A percentile compares a stretch with the other conserved stretches of the same genome.
phyloP scores from a whole-genome alignment of 1,284 basidiomycete genomes.

The Ustilago esculenta region DNA sequence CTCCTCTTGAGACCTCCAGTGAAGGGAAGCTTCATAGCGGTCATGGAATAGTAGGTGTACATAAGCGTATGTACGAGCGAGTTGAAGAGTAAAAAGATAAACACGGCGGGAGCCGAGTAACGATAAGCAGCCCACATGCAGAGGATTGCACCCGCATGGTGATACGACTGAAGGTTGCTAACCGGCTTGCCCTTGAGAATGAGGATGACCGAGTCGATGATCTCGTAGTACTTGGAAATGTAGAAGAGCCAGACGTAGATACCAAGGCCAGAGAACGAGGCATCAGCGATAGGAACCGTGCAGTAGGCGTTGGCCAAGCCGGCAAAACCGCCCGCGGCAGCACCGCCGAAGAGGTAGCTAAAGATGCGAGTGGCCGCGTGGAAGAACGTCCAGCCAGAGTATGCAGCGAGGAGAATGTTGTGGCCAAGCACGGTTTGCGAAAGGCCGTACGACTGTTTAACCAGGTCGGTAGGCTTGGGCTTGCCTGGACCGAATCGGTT shows the following conservation, averaged over 20 bases:
- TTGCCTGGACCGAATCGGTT: conserved; percentile 42
- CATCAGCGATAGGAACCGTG: conserved; percentile 60
- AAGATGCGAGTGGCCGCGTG: conserved; percentile 38
- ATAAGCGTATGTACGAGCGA: conserved; percentile 49
- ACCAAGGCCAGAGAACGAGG: conserved; percentile 55
- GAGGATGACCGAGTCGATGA: conserved; percentile 66
- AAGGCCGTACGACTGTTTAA: conserved; percentile 46
- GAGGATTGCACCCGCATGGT: conserved; percentile 61
- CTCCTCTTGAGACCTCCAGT: conserved; percentile 62
- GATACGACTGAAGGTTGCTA: conserved; percentile 57
- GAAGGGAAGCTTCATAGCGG: conserved; percentile 62
- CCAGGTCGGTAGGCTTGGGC: conserved; percentile 45
- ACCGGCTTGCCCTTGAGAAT: conserved; percentile 67
- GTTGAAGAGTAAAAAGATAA: conserved; percentile 54
- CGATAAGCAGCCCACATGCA: conserved; percentile 66
- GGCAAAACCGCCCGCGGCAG: conserved; percentile 22
- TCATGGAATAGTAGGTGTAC: conserved; percentile 65
- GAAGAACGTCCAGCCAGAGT: conserved; percentile 59
- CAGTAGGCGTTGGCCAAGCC: conserved; percentile 65
- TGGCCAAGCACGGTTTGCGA: conserved; percentile 58
- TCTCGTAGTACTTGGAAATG: conserved; percentile 66
- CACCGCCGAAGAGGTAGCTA: conserved; percentile 35
- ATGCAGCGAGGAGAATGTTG: conserved; percentile 64
- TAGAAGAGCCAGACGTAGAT: conserved; percentile 65
- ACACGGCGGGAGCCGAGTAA: conserved; percentile 54